These are phyloP conservation scores for Cyamopsis tetragonoloba DNA, from an alignment of 306 rosid species.

Conservation along the genomic window DNA sequence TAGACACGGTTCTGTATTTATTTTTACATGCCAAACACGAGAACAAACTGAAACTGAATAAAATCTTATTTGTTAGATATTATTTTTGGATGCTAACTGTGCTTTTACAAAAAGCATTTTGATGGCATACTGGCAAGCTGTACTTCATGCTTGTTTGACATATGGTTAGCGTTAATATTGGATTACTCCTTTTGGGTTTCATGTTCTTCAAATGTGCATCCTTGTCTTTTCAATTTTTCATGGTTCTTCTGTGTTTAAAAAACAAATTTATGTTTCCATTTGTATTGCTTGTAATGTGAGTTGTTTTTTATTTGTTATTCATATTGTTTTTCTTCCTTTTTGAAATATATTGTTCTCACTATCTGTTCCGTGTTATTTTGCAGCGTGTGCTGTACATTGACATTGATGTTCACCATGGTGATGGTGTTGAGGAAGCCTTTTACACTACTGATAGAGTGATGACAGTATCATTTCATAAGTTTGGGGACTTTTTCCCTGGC, in stretches of 20 bases:
- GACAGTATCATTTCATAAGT: constrained; percentile 88
- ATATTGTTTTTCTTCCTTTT: neutral
- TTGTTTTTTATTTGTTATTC: neutral
- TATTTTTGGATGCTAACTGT: too few relatives aligned
- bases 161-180: neutral
- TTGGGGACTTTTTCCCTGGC: constrained; percentile 91
- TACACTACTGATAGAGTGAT: constrained; percentile 91
- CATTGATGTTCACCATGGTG: constrained; percentile 91
- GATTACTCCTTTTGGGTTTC: neutral
- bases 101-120: neutral
- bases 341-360: constrained; percentile 2
- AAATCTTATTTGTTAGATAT: neutral
- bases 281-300: neutral
- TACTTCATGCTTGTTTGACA: neutral
- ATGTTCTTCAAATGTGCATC: neutral
- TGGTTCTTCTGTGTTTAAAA: neutral
- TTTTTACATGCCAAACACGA: neutral
- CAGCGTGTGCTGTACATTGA: constrained; percentile 89
- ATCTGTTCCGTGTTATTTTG: constrained; percentile 17
- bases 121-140: neutral
- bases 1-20: neutral
- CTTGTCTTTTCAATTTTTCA: neutral
- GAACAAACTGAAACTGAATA: neutral
- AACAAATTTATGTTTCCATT: neutral
- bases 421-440: constrained; percentile 99